phyloP scores from a whole-genome alignment of 2,329 filamentous ascomycete species.

The Talaromyces sp. region DNA sequence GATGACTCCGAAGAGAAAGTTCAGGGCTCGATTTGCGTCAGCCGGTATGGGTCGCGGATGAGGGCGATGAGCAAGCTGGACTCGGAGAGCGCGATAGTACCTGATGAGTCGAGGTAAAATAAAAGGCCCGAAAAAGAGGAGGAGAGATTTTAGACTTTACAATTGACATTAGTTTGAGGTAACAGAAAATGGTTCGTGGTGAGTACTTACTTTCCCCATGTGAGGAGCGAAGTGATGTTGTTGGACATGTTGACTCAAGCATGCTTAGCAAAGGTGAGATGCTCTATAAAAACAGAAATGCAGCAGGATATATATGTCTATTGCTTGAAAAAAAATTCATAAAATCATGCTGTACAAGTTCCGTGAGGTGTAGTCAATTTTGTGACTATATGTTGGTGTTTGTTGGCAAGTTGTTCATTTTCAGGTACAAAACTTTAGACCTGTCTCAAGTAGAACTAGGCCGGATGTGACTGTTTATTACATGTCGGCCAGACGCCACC shows the following conservation, averaged over 20 bases:
- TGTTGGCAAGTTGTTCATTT: constrained; percentile 4
- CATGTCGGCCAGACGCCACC: not conserved
- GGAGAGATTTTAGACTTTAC: constrained; percentile 43
- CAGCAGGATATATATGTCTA: not conserved
- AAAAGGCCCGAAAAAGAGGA: constrained; percentile 46
- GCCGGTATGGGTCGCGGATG: constrained; percentile 38
- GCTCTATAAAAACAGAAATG: not conserved
- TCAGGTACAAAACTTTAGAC: constrained; percentile 6
- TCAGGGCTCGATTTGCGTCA: constrained; percentile 41
- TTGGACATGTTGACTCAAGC: constrained; percentile 15
- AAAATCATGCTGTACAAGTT: not conserved
- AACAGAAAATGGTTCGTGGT: not conserved
- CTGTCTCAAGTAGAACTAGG: not conserved
- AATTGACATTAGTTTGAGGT: not conserved
- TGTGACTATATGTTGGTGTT: not conserved
- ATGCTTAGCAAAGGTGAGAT: not conserved
- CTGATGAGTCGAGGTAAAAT: constrained; percentile 41
- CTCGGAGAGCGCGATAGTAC: constrained; percentile 38
- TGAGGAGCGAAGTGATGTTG: constrained; percentile 15
- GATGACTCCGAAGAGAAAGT: constrained; percentile 55
- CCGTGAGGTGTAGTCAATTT: not conserved
- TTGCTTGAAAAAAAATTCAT: not conserved
- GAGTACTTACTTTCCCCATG: constrained; percentile 19
- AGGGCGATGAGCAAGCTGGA: constrained; percentile 36
- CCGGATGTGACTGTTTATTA: not conserved